These are phyloP conservation scores for Pyricularia pennisetigena DNA, from an alignment of 2,329 filamentous ascomycete species.

Conservation along the genomic window DNA sequence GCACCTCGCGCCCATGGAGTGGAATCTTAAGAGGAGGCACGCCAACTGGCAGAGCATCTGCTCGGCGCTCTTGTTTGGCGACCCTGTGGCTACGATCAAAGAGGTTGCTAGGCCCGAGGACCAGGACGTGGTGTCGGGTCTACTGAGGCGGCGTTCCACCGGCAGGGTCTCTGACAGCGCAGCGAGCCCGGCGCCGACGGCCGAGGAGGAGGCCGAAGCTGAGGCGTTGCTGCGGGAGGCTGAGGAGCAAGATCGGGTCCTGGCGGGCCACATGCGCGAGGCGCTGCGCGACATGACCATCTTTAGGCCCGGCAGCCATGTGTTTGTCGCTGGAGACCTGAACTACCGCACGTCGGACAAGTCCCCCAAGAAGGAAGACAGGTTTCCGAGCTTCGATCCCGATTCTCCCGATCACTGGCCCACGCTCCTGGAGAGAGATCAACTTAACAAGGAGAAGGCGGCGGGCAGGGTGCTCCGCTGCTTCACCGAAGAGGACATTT, in stretches of 20 bases:
- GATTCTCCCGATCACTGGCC: constrained; percentile 52
- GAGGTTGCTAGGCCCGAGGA: constrained; percentile 2
- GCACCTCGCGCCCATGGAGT: constrained; percentile 84
- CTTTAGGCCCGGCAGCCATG: constrained; percentile 63
- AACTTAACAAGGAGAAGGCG: constrained; percentile 62
- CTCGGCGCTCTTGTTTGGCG: constrained; percentile 65
- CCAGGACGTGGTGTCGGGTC: neutral
- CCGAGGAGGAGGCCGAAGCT: constrained; percentile 27
- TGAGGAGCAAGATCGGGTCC: constrained; percentile 10
- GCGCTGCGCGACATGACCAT: constrained; percentile 50
- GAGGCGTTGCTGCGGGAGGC: constrained; percentile 24
- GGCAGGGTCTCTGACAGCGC: constrained; percentile 12
- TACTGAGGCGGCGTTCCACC: neutral
- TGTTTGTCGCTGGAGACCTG: constrained; percentile 85
- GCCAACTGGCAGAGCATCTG: constrained; percentile 83
- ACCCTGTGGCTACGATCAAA: constrained; percentile 32
- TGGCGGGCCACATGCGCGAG: constrained; percentile 8
- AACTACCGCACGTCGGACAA: constrained; percentile 81
- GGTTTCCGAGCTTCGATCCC: constrained; percentile 49
- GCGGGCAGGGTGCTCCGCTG: constrained; percentile 68
- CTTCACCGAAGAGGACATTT: constrained; percentile 61
- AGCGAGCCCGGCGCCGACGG: constrained; percentile 10
- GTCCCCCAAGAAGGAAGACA: constrained; percentile 49
- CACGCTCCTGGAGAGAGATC: constrained; percentile 63
- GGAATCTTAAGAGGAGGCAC: constrained; percentile 65